Conservation (phyloP, 441 rosid species). For the Pelargonium citronellum region DNA sequence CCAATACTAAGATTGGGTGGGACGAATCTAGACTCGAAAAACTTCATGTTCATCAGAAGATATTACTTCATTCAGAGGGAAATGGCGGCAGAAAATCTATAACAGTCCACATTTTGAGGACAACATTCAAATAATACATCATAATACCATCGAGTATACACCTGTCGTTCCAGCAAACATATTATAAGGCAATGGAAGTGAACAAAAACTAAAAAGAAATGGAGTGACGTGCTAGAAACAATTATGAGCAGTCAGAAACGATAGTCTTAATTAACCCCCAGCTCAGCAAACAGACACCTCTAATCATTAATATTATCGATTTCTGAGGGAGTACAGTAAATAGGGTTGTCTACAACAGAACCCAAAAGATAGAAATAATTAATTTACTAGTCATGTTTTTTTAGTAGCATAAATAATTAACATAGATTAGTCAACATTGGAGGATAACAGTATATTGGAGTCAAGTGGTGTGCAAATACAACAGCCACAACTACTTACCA, state of each 20-base stretch:
- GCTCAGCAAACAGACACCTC: background rate
- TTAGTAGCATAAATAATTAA: too few species aligned
- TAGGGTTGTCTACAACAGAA: too few species aligned
- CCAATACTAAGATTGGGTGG: too few species aligned
- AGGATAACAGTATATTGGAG: background rate
- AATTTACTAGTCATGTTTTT: too few species aligned
- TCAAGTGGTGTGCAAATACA: background rate
- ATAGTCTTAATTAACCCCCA: background rate
- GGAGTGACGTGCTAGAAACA: background rate
- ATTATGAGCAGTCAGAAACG: too few species aligned
- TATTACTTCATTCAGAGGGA: too few species aligned
- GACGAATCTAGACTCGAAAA: too few species aligned
- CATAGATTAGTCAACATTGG: too few species aligned
- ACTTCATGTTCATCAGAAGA: too few species aligned
- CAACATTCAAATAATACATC: background rate
- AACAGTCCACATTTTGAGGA: background rate
- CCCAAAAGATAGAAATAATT: too few species aligned
- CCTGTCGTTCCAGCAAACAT: background rate
- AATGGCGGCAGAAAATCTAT: background rate
- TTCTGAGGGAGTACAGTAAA: too few species aligned
- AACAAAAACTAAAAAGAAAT: background rate
- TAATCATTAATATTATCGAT: background rate
- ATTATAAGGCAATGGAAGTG: background rate
- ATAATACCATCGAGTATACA: background rate
- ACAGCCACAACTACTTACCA: slow-evolving; percentile 38